phyloP scores from a whole-genome alignment of 139 green algal genomes.

The Haematococcus sp. region DNA sequence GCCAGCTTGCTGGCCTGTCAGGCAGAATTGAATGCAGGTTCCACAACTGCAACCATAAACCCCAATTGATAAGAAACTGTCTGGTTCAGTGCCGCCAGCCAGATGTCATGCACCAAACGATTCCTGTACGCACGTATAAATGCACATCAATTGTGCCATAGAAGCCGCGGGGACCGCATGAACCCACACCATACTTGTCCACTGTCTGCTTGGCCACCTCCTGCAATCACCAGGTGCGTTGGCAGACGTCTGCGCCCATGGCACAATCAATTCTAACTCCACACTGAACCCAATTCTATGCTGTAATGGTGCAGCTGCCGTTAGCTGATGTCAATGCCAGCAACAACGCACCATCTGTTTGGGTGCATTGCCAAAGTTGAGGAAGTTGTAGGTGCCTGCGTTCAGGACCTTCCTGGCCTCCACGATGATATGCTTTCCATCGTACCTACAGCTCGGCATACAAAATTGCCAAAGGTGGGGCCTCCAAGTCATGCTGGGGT shows the following conservation, averaged over 20 bases:
- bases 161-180: conserved; percentile 96
- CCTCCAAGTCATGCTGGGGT: no score
- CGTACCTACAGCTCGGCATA: conserved; percentile 14
- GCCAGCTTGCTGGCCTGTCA: no score
- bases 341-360: conserved; percentile 5
- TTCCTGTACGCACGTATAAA: conserved; percentile 81
- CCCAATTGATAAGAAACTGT: no score
- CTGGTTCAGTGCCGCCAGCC: no score
- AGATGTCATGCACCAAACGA: no score
- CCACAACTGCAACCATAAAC: no score
- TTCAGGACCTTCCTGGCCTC: conserved; percentile 72
- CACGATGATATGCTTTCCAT: conserved; percentile 39
- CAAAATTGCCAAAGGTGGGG: not conserved
- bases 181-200: conserved; percentile 92
- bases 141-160: conserved; percentile 98
- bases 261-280: conserved; percentile 4
- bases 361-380: conserved; percentile 65
- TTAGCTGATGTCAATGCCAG: not conserved
- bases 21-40: no score
- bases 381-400: conserved; percentile 82
- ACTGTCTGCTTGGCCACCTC: conserved; percentile 49
- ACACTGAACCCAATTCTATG: no score
- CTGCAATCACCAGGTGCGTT: no score
- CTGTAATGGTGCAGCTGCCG: not conserved
- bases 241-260: no score